Percentiles rank a stretch among this genome's conserved stretches.
Evolutionary conservation across 768 basidiomycete species (phyloP).

Genomic region (Coprinopsis strossmayeri): DNA sequence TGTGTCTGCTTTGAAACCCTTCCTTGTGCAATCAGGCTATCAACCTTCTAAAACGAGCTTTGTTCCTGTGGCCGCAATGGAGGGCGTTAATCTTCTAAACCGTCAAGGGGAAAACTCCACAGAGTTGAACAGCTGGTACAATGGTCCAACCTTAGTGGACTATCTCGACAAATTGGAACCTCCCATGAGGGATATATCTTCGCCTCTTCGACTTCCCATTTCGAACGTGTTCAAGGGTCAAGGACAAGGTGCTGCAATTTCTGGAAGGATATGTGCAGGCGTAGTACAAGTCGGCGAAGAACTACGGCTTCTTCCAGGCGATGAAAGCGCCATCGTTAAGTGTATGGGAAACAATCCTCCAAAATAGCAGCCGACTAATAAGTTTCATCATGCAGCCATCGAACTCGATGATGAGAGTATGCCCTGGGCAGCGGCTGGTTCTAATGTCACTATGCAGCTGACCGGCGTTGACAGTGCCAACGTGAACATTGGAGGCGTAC

Average conservation of each 20-base stretch:
- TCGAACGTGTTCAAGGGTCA: conserved; percentile 94
- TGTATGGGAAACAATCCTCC: conserved; percentile 25
- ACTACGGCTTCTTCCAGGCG: conserved; percentile 83
- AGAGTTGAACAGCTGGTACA: conserved; percentile 68
- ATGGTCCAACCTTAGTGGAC: conserved; percentile 79
- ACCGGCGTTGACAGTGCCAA: conserved; percentile 81
- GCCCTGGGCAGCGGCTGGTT: conserved; percentile 87
- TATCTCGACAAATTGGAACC: conserved; percentile 79
- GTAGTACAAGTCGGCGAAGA: conserved; percentile 90
- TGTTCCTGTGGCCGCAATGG: conserved; percentile 85
- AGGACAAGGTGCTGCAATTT: conserved; percentile 68
- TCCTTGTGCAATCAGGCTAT: conserved; percentile 87
- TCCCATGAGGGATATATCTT: conserved; percentile 67
- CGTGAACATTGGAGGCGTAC: conserved; percentile 80
- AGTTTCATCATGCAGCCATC: conserved; percentile 49
- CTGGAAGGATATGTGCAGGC: conserved; percentile 82
- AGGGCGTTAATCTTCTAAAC: conserved; percentile 75
- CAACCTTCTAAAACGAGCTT: conserved; percentile 71
- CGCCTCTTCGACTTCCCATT: conserved; percentile 80
- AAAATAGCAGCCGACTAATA: neutral
- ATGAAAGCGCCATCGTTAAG: conserved; percentile 80
- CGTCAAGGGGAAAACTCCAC: conserved; percentile 40
- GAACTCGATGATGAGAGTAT: conserved; percentile 72
- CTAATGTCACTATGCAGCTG: conserved; percentile 82
- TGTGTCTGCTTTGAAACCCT: conserved; percentile 61